Conservation (phyloP, 441 rosid genomes). For the Euphorbia corollata region DNA sequence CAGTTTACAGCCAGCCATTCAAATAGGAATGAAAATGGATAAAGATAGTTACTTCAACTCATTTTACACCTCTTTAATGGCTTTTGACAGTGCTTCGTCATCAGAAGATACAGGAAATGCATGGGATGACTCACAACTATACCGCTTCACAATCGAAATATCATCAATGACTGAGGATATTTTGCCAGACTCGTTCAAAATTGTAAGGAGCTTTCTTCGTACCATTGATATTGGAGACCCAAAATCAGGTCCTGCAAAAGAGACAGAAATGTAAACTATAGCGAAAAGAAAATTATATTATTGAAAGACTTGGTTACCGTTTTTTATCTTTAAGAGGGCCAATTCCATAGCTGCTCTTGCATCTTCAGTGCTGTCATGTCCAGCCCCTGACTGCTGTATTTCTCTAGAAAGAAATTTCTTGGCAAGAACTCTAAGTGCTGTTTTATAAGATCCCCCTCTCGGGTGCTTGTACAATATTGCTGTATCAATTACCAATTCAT, state of each 20-base stretch:
- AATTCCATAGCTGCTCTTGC: conserved; percentile 89
- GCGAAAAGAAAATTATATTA: conserved; percentile 3
- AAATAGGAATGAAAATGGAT: conserved; percentile 1
- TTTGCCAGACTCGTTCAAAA: conserved; percentile 65
- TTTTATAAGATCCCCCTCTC: conserved; percentile 64
- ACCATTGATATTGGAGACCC: conserved; percentile 64
- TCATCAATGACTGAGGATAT: conserved; percentile 64
- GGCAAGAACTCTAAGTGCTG: conserved; percentile 83
- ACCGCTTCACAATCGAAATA: conserved; percentile 57
- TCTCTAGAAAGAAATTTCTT: conserved; percentile 71
- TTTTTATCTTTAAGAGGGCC: conserved; percentile 69
- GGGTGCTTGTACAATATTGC: conserved; percentile 82
- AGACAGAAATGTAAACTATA: conserved; percentile 16
- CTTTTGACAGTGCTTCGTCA: conserved; percentile 71
- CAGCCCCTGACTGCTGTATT: conserved; percentile 72
- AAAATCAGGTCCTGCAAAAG: conserved; percentile 73
- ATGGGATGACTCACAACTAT: conserved; percentile 63
- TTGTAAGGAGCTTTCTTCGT: conserved; percentile 57
- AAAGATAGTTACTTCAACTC: conserved; percentile 7
- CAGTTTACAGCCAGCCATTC: not conserved
- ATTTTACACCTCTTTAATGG: conserved; percentile 62
- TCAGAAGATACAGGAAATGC: conserved; percentile 78
- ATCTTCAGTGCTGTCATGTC: conserved; percentile 91
- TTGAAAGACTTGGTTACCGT: conserved; percentile 43
- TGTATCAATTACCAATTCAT: conserved; percentile 81